phyloP scores from a whole-genome alignment of 2,329 filamentous ascomycete species.

The Coccinonectria pachysandricola region DNA sequence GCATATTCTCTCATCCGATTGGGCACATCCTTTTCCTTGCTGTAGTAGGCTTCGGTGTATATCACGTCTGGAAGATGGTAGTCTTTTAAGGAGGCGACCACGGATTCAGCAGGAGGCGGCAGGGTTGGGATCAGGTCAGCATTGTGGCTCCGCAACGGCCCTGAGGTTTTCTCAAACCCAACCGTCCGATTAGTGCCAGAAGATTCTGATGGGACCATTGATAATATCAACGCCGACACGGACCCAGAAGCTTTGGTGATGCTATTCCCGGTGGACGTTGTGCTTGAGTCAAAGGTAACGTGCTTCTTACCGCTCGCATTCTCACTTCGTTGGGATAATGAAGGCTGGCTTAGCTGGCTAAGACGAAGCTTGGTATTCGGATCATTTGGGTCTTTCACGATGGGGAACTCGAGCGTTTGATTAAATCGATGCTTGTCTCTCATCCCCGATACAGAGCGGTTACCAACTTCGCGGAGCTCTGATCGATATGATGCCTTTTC shows the following conservation, averaged over 20 bases:
- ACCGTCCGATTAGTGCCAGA: no score
- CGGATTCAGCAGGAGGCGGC: slow-evolving; percentile 16
- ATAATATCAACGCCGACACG: slow-evolving; percentile 3
- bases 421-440: slow-evolving; percentile 21
- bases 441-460: neutral
- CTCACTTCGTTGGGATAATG: slow-evolving; percentile 39
- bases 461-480: slow-evolving; percentile 1
- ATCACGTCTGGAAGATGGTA: slow-evolving; percentile 51
- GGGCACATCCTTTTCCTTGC: slow-evolving; percentile 74
- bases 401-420: slow-evolving; percentile 50
- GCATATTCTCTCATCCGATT: slow-evolving; percentile 71
- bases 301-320: slow-evolving; percentile 16
- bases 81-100: slow-evolving; percentile 15
- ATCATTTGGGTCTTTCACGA: slow-evolving; percentile 68
- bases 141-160: slow-evolving; percentile 3
- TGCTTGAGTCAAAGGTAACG: slow-evolving; percentile 14
- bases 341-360: slow-evolving; percentile 47
- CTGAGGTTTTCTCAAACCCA: slow-evolving; percentile 7
- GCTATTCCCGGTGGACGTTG: no score
- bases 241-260: slow-evolving; percentile 3
- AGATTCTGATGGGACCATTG: slow-evolving; percentile 8
- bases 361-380: slow-evolving; percentile 51
- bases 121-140: slow-evolving; percentile 16
- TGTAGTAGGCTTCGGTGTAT: slow-evolving; percentile 80
- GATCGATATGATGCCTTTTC: slow-evolving; percentile 3